These are phyloP conservation scores for Gillenia trifoliata DNA, from an alignment of 306 rosid species.

Conservation along the genomic window DNA sequence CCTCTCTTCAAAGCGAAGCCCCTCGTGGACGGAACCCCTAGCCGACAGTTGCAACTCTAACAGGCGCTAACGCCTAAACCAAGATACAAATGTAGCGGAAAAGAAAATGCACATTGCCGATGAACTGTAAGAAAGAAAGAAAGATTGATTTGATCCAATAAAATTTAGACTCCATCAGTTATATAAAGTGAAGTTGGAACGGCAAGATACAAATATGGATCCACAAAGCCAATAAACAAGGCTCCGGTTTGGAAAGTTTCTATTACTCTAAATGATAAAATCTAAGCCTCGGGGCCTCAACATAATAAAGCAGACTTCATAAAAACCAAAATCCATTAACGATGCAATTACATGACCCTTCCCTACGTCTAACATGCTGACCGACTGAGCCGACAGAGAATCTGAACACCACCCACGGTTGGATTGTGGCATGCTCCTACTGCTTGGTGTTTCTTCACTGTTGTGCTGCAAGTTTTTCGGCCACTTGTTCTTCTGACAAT, in stretches of 20 bases:
- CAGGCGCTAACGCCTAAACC: no score
- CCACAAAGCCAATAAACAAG: background rate
- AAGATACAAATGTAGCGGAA: background rate
- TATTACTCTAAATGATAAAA: background rate
- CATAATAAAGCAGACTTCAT: background rate
- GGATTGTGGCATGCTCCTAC: slow-evolving; percentile 26
- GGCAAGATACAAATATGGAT: slow-evolving; percentile 6
- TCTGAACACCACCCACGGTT: slow-evolving; percentile 14
- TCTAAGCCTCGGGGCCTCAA: slow-evolving; percentile 6
- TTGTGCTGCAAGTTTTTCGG: slow-evolving; percentile 53
- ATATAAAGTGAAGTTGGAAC: background rate
- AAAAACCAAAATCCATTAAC: slow-evolving; percentile 13
- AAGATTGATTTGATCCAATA: background rate
- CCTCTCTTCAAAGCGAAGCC: no score
- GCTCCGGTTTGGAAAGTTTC: slow-evolving; percentile 10
- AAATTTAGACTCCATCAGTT: slow-evolving; percentile 1
- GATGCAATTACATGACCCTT: slow-evolving; percentile 28
- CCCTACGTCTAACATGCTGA: slow-evolving; percentile 31
- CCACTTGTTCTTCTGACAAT: slow-evolving; percentile 78
- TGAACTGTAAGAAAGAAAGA: no score
- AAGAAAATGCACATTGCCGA: no score
- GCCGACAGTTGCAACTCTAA: no score
- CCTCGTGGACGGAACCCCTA: no score
- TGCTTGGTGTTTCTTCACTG: slow-evolving; percentile 44
- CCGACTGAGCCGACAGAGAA: slow-evolving; percentile 18